Conservation (phyloP, 1,284 basidiomycete genomes). For the Ceratobasidium theobromae region DNA sequence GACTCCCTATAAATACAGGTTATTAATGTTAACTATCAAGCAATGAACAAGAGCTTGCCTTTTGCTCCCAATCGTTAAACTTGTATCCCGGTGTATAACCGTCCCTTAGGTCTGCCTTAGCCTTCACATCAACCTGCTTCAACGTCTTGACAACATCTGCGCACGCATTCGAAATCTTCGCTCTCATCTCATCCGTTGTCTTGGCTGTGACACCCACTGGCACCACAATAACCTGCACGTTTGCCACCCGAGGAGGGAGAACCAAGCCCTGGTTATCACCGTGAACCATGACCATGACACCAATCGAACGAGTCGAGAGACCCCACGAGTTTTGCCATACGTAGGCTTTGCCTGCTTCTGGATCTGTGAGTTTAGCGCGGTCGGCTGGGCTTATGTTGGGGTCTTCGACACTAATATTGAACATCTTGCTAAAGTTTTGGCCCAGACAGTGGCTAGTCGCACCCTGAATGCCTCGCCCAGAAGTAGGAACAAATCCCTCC, state of each 20-base stretch:
- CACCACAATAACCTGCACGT: slow-evolving; percentile 87
- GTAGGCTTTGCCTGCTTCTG: slow-evolving; percentile 60
- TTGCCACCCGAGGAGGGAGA: slow-evolving; percentile 92
- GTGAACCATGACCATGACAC: slow-evolving; percentile 99
- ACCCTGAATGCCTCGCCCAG: slow-evolving; percentile 96
- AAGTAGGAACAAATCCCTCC: slow-evolving; percentile 97
- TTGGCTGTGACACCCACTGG: slow-evolving; percentile 90
- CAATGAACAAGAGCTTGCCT: slow-evolving; percentile 51
- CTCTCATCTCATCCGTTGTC: slow-evolving; percentile 63
- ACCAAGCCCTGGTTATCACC: slow-evolving; percentile 98
- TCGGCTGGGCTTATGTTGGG: slow-evolving; percentile 71
- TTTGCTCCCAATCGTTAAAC: slow-evolving; percentile 99
- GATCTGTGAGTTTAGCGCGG: slow-evolving; percentile 41
- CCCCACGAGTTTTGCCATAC: slow-evolving; percentile 99
- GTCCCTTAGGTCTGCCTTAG: slow-evolving; percentile 89
- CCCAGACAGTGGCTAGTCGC: slow-evolving; percentile 98
- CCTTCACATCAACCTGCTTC: slow-evolving; percentile 74
- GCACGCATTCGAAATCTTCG: slow-evolving; percentile 76
- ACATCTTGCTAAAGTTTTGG: slow-evolving; percentile 99
- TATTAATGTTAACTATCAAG: not conserved
- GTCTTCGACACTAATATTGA: slow-evolving; percentile 96
- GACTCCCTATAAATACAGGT: slow-evolving; percentile 65
- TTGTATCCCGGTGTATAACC: slow-evolving; percentile 98
- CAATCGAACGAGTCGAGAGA: slow-evolving; percentile 92
- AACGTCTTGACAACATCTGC: slow-evolving; percentile 71